These are phyloP conservation scores for Arabidopsis arenosa DNA, from an alignment of 345 rosid species.

Conservation along the genomic window DNA sequence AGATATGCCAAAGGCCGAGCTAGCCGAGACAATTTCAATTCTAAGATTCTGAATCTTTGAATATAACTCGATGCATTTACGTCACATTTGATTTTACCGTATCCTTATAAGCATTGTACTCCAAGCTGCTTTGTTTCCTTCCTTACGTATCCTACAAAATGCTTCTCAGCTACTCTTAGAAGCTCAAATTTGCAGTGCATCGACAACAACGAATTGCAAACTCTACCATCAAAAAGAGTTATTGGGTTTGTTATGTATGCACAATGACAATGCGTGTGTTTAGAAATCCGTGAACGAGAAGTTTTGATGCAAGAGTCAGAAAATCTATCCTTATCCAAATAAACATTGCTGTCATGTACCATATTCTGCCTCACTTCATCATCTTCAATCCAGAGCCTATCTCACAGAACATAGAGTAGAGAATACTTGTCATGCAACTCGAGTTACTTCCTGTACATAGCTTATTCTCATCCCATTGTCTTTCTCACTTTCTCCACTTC, in stretches of 20 bases:
- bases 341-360: background rate
- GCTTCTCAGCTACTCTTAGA: too few species aligned
- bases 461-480: slow-evolving; percentile 50
- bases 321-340: background rate
- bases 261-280: background rate
- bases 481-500: too few species aligned
- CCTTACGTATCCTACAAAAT: too few species aligned
- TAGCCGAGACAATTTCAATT: too few species aligned
- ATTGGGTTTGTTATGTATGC: too few species aligned
- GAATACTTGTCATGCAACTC: slow-evolving; percentile 40
- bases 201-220: background rate
- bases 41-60: too few species aligned
- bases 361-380: background rate
- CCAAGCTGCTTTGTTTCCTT: too few species aligned
- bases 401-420: slow-evolving; percentile 59
- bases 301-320: background rate
- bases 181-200: background rate
- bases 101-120: too few species aligned
- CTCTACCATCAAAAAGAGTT: background rate
- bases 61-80: too few species aligned
- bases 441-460: slow-evolving; percentile 37
- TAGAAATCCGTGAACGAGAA: background rate
- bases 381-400: slow-evolving; percentile 50
- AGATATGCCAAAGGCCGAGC: too few species aligned
- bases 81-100: too few species aligned